Evolutionary conservation across 257 asterid genomes (phyloP).

Genomic region (Petunia axillaris): DNA sequence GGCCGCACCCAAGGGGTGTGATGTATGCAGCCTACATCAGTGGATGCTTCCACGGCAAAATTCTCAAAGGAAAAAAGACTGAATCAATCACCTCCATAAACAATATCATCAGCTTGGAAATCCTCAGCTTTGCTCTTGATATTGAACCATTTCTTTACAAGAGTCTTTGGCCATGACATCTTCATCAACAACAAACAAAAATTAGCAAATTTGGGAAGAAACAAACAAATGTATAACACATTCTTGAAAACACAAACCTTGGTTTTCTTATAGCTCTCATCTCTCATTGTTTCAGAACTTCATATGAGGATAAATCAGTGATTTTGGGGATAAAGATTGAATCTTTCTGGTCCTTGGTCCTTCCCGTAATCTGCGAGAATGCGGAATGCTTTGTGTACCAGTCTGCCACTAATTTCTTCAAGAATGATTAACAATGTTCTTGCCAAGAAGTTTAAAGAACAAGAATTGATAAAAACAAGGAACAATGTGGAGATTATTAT

Average conservation of each 20-base stretch:
- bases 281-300: constrained; percentile 83
- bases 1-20: too few relatives aligned
- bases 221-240: constrained; percentile 36
- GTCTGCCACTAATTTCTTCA: not conserved
- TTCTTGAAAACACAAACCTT: constrained; percentile 60
- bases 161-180: constrained; percentile 89
- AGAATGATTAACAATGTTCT: constrained; percentile 24
- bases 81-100: constrained; percentile 52
- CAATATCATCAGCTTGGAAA: constrained; percentile 88
- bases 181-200: constrained; percentile 38
- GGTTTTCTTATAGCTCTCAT: constrained; percentile 77
- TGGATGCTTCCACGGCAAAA: too few relatives aligned
- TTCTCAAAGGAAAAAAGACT: not conserved
- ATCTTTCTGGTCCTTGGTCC: constrained; percentile 35
- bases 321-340: constrained; percentile 34
- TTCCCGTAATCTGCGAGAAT: too few relatives aligned
- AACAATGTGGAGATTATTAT: constrained; percentile 17
- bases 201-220: constrained; percentile 43
- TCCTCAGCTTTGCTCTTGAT: constrained; percentile 81
- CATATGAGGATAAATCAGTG: constrained; percentile 39
- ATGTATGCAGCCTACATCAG: too few relatives aligned
- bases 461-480: constrained; percentile 26
- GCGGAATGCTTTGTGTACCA: too few relatives aligned
- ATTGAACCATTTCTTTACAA: constrained; percentile 97
- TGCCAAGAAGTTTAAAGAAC: not conserved